A percentile compares a stretch with the other conserved stretches of the same genome.
Evolutionary conservation across 306 rosid genomes (phyloP).

Genomic region (Gillenia trifoliata): DNA sequence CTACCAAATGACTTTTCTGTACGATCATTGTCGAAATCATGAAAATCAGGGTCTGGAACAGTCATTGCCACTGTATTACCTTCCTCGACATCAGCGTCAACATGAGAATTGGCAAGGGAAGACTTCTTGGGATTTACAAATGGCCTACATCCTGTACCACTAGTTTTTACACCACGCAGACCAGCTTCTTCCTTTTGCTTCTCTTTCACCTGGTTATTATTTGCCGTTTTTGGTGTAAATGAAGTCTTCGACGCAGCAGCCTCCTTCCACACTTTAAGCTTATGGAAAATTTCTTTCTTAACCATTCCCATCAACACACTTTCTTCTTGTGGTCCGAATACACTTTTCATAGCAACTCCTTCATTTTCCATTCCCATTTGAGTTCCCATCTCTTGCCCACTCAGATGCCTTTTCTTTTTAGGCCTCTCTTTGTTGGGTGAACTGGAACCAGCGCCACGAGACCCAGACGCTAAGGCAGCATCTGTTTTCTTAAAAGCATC

Average conservation of each 20-base stretch:
- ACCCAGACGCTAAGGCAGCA: conserved; percentile 29
- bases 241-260: conserved; percentile 25
- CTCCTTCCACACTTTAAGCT: conserved; percentile 44
- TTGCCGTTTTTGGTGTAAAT: conserved; percentile 16
- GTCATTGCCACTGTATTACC: conserved; percentile 46
- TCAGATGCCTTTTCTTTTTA: conserved; percentile 31
- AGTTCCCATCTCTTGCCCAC: conserved; percentile 23
- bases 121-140: conserved; percentile 24
- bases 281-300: conserved; percentile 44
- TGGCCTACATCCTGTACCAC: conserved; percentile 6
- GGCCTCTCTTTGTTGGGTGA: conserved; percentile 34
- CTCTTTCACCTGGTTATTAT: conserved; percentile 27
- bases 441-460: conserved; percentile 26
- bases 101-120: conserved; percentile 25
- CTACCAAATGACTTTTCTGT: conserved; percentile 56
- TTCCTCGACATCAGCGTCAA: conserved; percentile 16
- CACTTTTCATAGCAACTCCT: conserved; percentile 26
- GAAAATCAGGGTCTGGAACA: conserved; percentile 88
- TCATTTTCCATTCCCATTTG: conserved; percentile 24
- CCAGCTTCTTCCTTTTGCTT: conserved; percentile 17
- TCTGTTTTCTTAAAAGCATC: conserved; percentile 27
- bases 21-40: conserved; percentile 86
- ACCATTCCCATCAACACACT: conserved; percentile 47
- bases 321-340: conserved; percentile 30
- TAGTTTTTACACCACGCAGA: conserved; percentile 26